phyloP scores from a whole-genome alignment of 805 yeast species.

The Wickerhamiella brachini region DNA sequence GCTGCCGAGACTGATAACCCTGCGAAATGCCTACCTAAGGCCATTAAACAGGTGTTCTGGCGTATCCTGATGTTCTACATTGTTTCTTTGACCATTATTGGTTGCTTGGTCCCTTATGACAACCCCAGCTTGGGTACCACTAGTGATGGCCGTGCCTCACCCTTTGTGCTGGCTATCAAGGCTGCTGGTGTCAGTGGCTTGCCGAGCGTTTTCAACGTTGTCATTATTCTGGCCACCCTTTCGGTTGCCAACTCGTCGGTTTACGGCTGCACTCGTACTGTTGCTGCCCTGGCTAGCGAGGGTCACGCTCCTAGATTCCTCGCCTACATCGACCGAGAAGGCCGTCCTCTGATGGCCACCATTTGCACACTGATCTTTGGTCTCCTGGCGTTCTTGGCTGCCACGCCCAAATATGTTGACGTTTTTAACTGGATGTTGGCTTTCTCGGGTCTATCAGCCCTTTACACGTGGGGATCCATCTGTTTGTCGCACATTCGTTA shows the following conservation, averaged over 20 bases:
- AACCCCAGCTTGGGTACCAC: slow-evolving; percentile 36
- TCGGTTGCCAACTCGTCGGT: slow-evolving; percentile 66
- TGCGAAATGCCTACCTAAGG: slow-evolving; percentile 50
- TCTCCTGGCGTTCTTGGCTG: slow-evolving; percentile 46
- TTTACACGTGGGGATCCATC: slow-evolving; percentile 69
- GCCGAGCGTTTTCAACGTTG: slow-evolving; percentile 59
- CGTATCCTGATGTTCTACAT: slow-evolving; percentile 61
- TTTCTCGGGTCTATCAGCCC: slow-evolving; percentile 63
- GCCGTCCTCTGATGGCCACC: slow-evolving; percentile 67
- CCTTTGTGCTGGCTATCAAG: slow-evolving; percentile 58
- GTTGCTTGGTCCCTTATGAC: slow-evolving; percentile 60
- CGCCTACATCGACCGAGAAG: slow-evolving; percentile 59
- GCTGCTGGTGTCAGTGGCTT: slow-evolving; percentile 54
- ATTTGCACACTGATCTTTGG: slow-evolving; percentile 35
- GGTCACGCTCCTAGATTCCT: slow-evolving; percentile 48
- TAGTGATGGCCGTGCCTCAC: slow-evolving; percentile 54
- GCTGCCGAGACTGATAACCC: slow-evolving; percentile 70
- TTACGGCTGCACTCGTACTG: slow-evolving; percentile 55
- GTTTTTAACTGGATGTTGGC: slow-evolving; percentile 68
- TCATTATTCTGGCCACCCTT: slow-evolving; percentile 50
- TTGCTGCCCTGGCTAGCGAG: slow-evolving; percentile 53
- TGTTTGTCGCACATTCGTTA: slow-evolving; percentile 56
- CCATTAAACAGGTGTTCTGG: slow-evolving; percentile 76
- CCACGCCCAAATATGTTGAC: slow-evolving; percentile 34
- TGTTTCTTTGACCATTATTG: slow-evolving; percentile 39